These are phyloP conservation scores for Colletotrichum musae DNA, from an alignment of 2,329 filamentous ascomycete species.

Conservation along the genomic window DNA sequence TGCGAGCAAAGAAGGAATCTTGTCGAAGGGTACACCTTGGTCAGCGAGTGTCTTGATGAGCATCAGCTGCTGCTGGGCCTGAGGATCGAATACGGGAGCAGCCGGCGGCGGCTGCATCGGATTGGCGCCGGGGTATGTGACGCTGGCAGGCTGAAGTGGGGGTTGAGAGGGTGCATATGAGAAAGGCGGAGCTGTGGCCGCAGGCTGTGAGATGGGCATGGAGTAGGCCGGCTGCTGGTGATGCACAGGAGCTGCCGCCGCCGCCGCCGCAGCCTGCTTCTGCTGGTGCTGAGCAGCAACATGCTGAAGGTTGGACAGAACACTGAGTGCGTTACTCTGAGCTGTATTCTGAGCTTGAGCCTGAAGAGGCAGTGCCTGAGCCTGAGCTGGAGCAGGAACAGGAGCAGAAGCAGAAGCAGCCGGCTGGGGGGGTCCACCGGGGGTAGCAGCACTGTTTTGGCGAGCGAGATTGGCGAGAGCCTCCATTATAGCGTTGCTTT, in stretches of 20 bases:
- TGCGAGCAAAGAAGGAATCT: slow-evolving; percentile 75
- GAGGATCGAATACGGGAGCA: slow-evolving; percentile 66
- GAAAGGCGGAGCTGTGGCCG: slow-evolving; percentile 68
- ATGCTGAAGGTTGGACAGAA: slow-evolving; percentile 31
- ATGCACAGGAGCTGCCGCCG: slow-evolving; percentile 12
- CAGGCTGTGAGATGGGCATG: slow-evolving; percentile 64
- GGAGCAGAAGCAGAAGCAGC: slow-evolving; percentile 48
- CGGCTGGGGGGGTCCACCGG: slow-evolving; percentile 1
- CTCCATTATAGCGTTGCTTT: slow-evolving; percentile 77
- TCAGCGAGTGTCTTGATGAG: slow-evolving; percentile 82
- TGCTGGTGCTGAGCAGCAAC: slow-evolving; percentile 23
- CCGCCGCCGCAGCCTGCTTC: neutral
- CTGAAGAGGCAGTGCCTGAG: slow-evolving; percentile 16
- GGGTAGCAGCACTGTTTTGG: slow-evolving; percentile 71
- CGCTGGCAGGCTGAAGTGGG: slow-evolving; percentile 46
- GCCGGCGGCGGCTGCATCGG: slow-evolving; percentile 48
- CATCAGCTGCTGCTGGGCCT: slow-evolving; percentile 75
- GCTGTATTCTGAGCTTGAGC: slow-evolving; percentile 46
- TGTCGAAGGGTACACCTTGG: slow-evolving; percentile 83
- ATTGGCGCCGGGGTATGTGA: slow-evolving; percentile 50
- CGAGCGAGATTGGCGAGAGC: slow-evolving; percentile 86
- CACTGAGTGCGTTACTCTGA: slow-evolving; percentile 21
- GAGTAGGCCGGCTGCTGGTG: slow-evolving; percentile 22
- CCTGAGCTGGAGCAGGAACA: slow-evolving; percentile 49
- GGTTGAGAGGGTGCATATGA: slow-evolving; percentile 50